A percentile compares a stretch with the other conserved stretches of the same genome.
These are phyloP conservation scores for Fusarium austroafricanum DNA, from an alignment of 2,329 filamentous ascomycete species.

Conservation along the genomic window DNA sequence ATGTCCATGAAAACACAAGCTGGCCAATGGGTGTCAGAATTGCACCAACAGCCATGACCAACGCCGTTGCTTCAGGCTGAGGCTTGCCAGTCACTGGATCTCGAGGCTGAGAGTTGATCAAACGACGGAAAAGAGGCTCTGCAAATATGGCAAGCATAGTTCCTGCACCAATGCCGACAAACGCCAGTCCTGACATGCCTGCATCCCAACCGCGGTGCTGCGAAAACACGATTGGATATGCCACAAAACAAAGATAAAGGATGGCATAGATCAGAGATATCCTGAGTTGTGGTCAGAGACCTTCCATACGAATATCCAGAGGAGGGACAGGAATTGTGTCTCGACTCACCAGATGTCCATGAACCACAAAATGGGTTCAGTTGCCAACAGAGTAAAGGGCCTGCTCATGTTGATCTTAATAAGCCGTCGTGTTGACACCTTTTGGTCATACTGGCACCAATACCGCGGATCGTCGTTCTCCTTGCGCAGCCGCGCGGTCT, in stretches of 20 bases:
- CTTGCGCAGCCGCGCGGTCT: slow-evolving; percentile 72
- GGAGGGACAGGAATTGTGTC: background rate
- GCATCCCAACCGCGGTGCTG: slow-evolving; percentile 80
- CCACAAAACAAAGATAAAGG: slow-evolving; percentile 89
- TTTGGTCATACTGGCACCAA: slow-evolving; percentile 85
- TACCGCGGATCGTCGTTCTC: slow-evolving; percentile 77
- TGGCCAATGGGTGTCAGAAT: slow-evolving; percentile 81
- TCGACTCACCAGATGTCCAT: slow-evolving; percentile 71
- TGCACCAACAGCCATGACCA: slow-evolving; percentile 81
- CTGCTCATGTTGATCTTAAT: slow-evolving; percentile 81
- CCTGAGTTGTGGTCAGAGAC: slow-evolving; percentile 54
- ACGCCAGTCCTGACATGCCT: slow-evolving; percentile 80
- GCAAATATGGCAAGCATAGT: slow-evolving; percentile 69
- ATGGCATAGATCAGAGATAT: slow-evolving; percentile 89
- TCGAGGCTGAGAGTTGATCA: slow-evolving; percentile 81
- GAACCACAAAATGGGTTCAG: slow-evolving; percentile 83
- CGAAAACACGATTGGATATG: slow-evolving; percentile 86
- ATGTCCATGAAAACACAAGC: slow-evolving; percentile 90
- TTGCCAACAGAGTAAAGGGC: slow-evolving; percentile 80
- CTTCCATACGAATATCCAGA: background rate
- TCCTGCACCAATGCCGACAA: slow-evolving; percentile 75
- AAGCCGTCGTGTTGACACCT: slow-evolving; percentile 70
- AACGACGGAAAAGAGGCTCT: slow-evolving; percentile 78
- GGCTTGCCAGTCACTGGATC: slow-evolving; percentile 81
- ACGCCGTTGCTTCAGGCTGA: slow-evolving; percentile 83